These are phyloP conservation scores for Yamadazyma jaroonii DNA, from an alignment of 1,139 yeast genomes.

Conservation along the genomic window DNA sequence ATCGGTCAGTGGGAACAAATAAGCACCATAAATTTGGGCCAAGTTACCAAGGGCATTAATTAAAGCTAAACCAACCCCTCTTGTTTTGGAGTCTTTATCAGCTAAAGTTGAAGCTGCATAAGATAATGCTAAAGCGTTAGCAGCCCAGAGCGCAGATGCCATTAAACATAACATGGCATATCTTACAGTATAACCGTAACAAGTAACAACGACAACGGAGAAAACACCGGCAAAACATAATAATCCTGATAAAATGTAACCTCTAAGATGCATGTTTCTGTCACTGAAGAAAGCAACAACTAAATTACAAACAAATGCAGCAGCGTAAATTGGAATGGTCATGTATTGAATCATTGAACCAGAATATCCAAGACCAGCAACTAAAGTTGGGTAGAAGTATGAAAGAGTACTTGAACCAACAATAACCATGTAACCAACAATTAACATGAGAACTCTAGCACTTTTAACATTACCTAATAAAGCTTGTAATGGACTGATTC, in stretches of 20 bases:
- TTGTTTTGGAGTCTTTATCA: slow-evolving; percentile 12
- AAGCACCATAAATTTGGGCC: slow-evolving; percentile 13
- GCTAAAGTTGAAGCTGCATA: slow-evolving; percentile 11
- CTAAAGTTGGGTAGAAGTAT: slow-evolving; percentile 11
- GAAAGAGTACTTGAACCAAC: slow-evolving; percentile 13
- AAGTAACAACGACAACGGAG: slow-evolving; percentile 8
- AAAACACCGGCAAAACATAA: slow-evolving; percentile 9
- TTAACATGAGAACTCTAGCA: slow-evolving; percentile 9
- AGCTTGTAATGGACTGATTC: slow-evolving; percentile 7
- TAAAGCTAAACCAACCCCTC: slow-evolving; percentile 14
- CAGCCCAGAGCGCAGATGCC: slow-evolving; percentile 12
- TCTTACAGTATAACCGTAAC: slow-evolving; percentile 8
- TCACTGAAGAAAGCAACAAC: slow-evolving; percentile 12
- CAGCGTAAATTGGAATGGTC: slow-evolving; percentile 54
- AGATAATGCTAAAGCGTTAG: slow-evolving; percentile 13
- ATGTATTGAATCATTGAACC: slow-evolving; percentile 10
- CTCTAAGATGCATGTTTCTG: slow-evolving; percentile 8
- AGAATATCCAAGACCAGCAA: slow-evolving; percentile 9
- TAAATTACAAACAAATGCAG: slow-evolving; percentile 37
- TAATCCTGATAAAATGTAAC: slow-evolving; percentile 8
- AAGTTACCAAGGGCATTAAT: slow-evolving; percentile 12
- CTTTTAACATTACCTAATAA: slow-evolving; percentile 7
- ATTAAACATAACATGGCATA: slow-evolving; percentile 14
- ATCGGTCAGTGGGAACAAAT: slow-evolving; percentile 10
- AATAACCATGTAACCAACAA: slow-evolving; percentile 13